phyloP scores from a whole-genome alignment of 495 filamentous ascomycete genomes.

The Evernia prunastri region DNA sequence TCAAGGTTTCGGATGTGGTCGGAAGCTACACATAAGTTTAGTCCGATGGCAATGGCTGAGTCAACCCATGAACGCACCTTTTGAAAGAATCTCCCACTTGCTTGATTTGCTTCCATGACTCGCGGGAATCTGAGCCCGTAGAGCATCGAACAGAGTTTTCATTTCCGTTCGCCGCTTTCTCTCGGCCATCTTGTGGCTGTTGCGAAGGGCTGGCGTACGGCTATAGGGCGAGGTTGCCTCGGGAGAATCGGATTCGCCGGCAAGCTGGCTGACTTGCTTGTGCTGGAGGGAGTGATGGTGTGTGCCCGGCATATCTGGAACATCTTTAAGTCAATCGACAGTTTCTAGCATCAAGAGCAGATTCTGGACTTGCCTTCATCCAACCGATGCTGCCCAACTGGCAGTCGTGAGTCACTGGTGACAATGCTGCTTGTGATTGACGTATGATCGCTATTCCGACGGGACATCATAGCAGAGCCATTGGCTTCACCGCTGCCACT shows the following conservation, averaged over 20 bases:
- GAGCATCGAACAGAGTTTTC: slow-evolving; percentile 90
- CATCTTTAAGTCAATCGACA: background rate
- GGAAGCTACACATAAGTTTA: slow-evolving; percentile 37
- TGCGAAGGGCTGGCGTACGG: slow-evolving; percentile 85
- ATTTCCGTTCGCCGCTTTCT: slow-evolving; percentile 94
- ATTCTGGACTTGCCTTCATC: slow-evolving; percentile 43
- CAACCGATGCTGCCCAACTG: slow-evolving; percentile 61
- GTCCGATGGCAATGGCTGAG: slow-evolving; percentile 22
- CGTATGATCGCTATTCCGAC: slow-evolving; percentile 66
- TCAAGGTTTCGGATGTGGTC: slow-evolving; percentile 32
- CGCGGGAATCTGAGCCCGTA: slow-evolving; percentile 75
- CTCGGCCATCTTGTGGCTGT: slow-evolving; percentile 94
- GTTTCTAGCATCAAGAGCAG: background rate
- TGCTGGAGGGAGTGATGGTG: slow-evolving; percentile 76
- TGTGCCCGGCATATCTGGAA: slow-evolving; percentile 31
- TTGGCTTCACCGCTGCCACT: slow-evolving; percentile 46
- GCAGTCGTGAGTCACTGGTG: slow-evolving; percentile 61
- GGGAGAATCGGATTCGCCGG: slow-evolving; percentile 50
- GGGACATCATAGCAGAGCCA: slow-evolving; percentile 42
- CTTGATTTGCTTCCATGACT: slow-evolving; percentile 88
- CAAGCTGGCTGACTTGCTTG: slow-evolving; percentile 60
- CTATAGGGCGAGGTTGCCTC: slow-evolving; percentile 73
- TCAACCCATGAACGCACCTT: slow-evolving; percentile 52
- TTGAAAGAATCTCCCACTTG: slow-evolving; percentile 98
- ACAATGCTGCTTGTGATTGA: slow-evolving; percentile 68